These are phyloP conservation scores for Apiospora kogelbergensis DNA, from an alignment of 2,329 filamentous ascomycete genomes.

Conservation along the genomic window DNA sequence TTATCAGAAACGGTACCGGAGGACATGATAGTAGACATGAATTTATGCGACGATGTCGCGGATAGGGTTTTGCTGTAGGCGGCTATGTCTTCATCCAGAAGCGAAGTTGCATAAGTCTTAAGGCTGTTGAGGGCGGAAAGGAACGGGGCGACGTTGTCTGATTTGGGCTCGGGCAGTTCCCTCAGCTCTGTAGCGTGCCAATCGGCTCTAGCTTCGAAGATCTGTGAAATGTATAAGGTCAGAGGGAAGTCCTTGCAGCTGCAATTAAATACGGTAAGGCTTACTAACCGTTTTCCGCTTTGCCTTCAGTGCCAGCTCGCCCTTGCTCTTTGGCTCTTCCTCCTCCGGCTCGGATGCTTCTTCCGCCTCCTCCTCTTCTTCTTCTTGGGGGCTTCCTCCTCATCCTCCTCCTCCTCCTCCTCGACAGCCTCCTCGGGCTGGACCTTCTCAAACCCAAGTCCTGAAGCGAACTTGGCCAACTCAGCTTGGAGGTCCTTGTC, in stretches of 20 bases:
- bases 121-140: slow-evolving; percentile 47
- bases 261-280: slow-evolving; percentile 20
- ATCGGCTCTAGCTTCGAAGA: slow-evolving; percentile 57
- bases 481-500: slow-evolving; percentile 55
- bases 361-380: slow-evolving; percentile 36
- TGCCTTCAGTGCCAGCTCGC: slow-evolving; percentile 31
- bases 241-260: slow-evolving; percentile 4
- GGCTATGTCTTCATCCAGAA: slow-evolving; percentile 77
- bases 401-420: slow-evolving; percentile 37
- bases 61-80: slow-evolving; percentile 73
- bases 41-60: slow-evolving; percentile 87
- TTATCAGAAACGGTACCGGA: slow-evolving; percentile 97
- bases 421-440: slow-evolving; percentile 38
- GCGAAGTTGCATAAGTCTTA: slow-evolving; percentile 68
- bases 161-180: slow-evolving; percentile 42
- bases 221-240: slow-evolving; percentile 34
- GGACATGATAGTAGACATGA: slow-evolving; percentile 95
- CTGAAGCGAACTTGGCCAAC: slow-evolving; percentile 51
- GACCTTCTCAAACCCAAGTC: slow-evolving; percentile 47
- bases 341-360: slow-evolving; percentile 32
- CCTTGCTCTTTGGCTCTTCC: slow-evolving; percentile 32
- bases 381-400: slow-evolving; percentile 29
- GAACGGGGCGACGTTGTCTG: slow-evolving; percentile 46
- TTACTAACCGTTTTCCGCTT: slow-evolving; percentile 45
- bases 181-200: slow-evolving; percentile 51